Evolutionary conservation across 2,329 filamentous ascomycete genomes (phyloP).

Genomic region (Cadophora malorum): DNA sequence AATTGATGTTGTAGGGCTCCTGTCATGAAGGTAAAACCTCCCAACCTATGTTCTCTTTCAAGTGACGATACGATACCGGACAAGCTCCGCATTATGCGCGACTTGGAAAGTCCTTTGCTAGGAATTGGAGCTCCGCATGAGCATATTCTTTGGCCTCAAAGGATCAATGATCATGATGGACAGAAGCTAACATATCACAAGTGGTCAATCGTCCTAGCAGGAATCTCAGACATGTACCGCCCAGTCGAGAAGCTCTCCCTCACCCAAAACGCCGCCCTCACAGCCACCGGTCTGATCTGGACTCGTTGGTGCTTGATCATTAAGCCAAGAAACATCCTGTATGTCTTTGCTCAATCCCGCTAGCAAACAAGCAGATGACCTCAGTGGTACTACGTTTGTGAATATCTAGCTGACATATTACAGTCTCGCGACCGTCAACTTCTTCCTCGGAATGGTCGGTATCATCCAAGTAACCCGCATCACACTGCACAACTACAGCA

Average conservation of each 20-base stretch:
- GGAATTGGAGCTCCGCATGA: neutral
- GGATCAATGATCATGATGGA: neutral
- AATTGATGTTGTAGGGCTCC: constrained; percentile 70
- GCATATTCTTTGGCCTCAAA: neutral
- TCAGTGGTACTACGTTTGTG: no score
- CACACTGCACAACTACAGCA: constrained; percentile 64
- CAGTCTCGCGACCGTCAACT: constrained; percentile 93
- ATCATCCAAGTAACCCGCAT: constrained; percentile 84
- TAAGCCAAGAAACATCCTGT: constrained; percentile 90
- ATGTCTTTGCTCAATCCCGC: constrained; percentile 47
- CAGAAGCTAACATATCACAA: constrained; percentile 45
- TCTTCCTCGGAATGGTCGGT: constrained; percentile 92
- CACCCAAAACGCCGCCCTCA: constrained; percentile 89
- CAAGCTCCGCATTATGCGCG: no score
- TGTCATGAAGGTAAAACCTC: constrained; percentile 77
- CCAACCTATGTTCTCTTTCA: constrained; percentile 11
- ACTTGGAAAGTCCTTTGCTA: neutral
- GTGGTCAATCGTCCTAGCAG: constrained; percentile 93
- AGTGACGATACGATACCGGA: neutral
- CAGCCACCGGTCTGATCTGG: constrained; percentile 94
- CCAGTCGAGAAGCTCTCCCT: constrained; percentile 92
- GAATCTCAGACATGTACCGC: constrained; percentile 88
- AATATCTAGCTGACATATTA: neutral
- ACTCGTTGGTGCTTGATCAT: constrained; percentile 99
- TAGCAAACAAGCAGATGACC: no score